Evolutionary conservation across 139 green algal genomes (phyloP).

Genomic region (Chlamydomonas applanata): DNA sequence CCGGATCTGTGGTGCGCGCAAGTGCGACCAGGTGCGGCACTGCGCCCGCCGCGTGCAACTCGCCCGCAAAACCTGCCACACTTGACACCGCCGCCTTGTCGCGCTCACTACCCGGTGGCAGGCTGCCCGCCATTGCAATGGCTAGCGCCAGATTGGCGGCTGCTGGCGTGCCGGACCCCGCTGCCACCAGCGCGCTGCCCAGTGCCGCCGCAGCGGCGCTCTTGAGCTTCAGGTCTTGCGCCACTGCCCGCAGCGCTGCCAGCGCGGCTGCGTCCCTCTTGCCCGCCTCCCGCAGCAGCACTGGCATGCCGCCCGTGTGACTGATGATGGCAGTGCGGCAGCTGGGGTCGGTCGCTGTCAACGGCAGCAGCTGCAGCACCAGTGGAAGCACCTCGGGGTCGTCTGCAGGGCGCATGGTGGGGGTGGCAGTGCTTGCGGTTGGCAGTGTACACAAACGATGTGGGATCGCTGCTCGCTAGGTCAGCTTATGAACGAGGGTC

Average conservation of each 20-base stretch:
- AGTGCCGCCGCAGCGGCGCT: background rate
- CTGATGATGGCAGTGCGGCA: slow-evolving; percentile 16
- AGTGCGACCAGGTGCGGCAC: background rate
- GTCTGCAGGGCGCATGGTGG: background rate
- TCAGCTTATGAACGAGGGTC: background rate
- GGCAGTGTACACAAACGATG: background rate
- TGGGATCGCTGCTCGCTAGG: background rate
- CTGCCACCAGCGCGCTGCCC: background rate
- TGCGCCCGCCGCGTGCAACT: slow-evolving; percentile 3
- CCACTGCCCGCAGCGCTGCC: slow-evolving; percentile 1
- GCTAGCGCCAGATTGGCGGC: background rate
- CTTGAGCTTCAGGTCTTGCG: slow-evolving; percentile 2
- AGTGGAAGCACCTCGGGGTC: background rate
- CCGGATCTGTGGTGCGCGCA: background rate
- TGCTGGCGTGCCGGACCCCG: background rate
- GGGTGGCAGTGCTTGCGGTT: background rate
- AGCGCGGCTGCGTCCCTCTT: background rate
- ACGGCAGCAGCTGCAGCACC: slow-evolving; percentile 9
- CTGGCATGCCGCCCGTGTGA: slow-evolving; percentile 10
- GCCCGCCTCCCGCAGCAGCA: slow-evolving; percentile 12
- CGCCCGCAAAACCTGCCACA: background rate
- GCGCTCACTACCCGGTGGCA: slow-evolving; percentile 2
- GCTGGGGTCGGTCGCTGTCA: slow-evolving; percentile 11
- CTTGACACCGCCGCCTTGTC: slow-evolving; percentile 5
- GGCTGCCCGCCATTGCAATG: background rate